Conservation (phyloP, 805 yeast genomes). For the Yarrowia alimentaria region DNA sequence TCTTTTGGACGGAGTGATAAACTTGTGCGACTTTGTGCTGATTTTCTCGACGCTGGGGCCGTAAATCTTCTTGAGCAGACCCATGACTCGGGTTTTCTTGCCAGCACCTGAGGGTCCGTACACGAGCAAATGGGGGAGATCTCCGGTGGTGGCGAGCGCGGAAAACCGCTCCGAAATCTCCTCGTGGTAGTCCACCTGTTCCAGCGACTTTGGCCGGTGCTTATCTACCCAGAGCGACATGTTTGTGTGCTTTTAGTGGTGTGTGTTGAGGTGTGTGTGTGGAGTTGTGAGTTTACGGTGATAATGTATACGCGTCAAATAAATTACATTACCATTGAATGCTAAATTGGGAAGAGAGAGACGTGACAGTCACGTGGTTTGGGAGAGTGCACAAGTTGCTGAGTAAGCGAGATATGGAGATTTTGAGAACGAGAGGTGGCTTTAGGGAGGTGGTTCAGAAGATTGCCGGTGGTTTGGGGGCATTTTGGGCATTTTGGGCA, state of each 20-base stretch:
- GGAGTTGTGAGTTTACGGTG: neutral
- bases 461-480: too few relatives aligned
- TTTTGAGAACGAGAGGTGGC: too few relatives aligned
- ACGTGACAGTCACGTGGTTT: too few relatives aligned
- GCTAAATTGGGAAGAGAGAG: too few relatives aligned
- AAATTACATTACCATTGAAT: too few relatives aligned
- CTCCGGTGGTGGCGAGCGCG: conserved; percentile 67
- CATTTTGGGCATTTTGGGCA: too few relatives aligned
- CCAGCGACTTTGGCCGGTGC: conserved; percentile 72
- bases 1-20: conserved; percentile 67
- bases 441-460: too few relatives aligned
- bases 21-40: conserved; percentile 86
- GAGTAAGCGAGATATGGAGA: too few relatives aligned
- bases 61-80: conserved; percentile 73
- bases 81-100: conserved; percentile 86
- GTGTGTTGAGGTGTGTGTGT: neutral
- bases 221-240: conserved; percentile 98
- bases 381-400: too few relatives aligned
- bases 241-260: too few relatives aligned
- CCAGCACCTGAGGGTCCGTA: conserved; percentile 98
- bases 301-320: too few relatives aligned
- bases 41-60: conserved; percentile 79
- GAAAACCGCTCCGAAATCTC: conserved; percentile 61
- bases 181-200: conserved; percentile 62
- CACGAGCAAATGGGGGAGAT: conserved; percentile 86